These are phyloP conservation scores for Coelastrella sp. DNA, from an alignment of 139 green algal species.

Conservation along the genomic window DNA sequence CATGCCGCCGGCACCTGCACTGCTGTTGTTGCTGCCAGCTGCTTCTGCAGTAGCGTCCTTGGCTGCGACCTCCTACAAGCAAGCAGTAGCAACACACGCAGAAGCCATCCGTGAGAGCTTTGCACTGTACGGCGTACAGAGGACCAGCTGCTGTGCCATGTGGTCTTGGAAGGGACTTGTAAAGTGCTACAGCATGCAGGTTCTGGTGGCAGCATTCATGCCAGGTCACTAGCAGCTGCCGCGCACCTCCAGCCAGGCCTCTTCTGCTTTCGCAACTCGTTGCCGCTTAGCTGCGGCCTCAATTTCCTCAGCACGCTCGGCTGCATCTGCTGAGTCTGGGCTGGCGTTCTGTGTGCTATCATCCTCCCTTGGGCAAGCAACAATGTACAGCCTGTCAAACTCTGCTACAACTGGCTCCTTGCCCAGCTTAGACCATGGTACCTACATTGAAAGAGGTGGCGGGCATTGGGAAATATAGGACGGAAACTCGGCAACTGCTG, in stretches of 20 bases:
- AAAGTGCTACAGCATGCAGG: too few species aligned
- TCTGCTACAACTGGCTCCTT: constrained; percentile 91
- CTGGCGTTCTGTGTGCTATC: background rate
- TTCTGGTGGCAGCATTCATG: background rate
- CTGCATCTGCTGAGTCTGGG: background rate
- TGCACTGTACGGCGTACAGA: background rate
- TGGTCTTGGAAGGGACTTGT: too few species aligned
- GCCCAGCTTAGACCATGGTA: constrained; percentile 94
- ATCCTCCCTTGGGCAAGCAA: constrained; percentile 79
- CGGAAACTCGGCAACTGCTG: too few species aligned
- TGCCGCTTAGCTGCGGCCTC: constrained; percentile 53
- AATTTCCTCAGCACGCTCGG: constrained; percentile 15
- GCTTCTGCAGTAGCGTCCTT: constrained; percentile 10
- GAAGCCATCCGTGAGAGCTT: background rate
- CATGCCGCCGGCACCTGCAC: constrained; percentile 50
- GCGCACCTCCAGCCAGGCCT: constrained; percentile 64
- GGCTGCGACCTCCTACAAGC: constrained; percentile 16
- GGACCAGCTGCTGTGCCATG: background rate
- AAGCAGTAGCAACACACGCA: constrained; percentile 1
- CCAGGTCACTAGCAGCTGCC: background rate
- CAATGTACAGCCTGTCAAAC: constrained; percentile 94
- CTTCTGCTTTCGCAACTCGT: constrained; percentile 61
- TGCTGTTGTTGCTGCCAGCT: background rate
- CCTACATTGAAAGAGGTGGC: constrained; percentile 55
- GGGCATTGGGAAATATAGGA: too few species aligned